Conservation (phyloP, 2,329 filamentous ascomycete genomes). For the Gaeumannomyces tritici region DNA sequence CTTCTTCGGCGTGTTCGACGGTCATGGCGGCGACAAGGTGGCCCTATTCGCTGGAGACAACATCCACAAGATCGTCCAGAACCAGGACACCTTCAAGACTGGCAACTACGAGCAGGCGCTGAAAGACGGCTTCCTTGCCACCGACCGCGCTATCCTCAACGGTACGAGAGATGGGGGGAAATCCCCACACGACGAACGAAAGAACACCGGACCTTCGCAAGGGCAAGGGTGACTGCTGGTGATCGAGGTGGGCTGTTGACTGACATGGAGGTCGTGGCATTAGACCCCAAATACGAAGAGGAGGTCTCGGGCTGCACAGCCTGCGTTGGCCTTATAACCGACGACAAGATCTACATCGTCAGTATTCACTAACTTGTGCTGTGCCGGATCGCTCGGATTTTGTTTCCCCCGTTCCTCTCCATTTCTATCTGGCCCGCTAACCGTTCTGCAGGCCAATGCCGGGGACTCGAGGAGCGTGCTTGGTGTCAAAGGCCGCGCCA, state of each 20-base stretch:
- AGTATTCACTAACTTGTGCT: conserved; percentile 29
- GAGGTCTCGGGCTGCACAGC: conserved; percentile 98
- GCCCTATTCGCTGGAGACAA: conserved; percentile 87
- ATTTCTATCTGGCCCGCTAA: conserved; percentile 7
- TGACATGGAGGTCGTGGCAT: conserved; percentile 7
- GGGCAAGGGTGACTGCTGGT: conserved; percentile 5
- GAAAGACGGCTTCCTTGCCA: conserved; percentile 94
- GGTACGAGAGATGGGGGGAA: conserved; percentile 47
- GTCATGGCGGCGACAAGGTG: conserved; percentile 94
- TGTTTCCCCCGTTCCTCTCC: not conserved
- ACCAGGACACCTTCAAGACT: conserved; percentile 87
- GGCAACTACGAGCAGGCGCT: conserved; percentile 91
- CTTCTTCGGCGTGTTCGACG: conserved; percentile 97
- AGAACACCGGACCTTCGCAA: not conserved
- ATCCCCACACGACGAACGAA: not conserved
- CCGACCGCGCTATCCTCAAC: conserved; percentile 88
- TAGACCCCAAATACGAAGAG: conserved; percentile 94
- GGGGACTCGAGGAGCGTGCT: conserved; percentile 93
- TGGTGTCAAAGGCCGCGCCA: conserved; percentile 93
- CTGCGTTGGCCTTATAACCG: conserved; percentile 79
- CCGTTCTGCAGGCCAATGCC: conserved; percentile 67
- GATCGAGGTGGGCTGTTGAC: not conserved
- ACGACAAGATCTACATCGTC: conserved; percentile 92
- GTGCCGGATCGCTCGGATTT: not conserved
- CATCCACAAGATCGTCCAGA: conserved; percentile 87